Percentiles rank a stretch among this genome's conserved stretches.
Conservation (phyloP, 2,329 filamentous ascomycete species). For the Pseudopyricularia javanii region DNA sequence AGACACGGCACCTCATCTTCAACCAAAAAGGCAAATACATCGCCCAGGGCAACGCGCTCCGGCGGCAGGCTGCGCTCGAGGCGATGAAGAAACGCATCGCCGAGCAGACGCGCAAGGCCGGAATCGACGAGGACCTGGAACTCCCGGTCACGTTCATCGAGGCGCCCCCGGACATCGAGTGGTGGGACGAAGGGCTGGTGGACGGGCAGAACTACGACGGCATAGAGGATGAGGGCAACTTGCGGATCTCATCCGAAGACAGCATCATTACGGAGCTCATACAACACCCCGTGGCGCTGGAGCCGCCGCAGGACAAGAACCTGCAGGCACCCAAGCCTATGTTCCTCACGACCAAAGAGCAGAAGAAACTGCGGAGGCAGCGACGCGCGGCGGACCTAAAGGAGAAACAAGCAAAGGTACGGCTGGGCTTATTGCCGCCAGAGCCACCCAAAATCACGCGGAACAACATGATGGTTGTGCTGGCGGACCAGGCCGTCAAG, state of each 20-base stretch:
- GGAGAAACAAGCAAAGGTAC: constrained; percentile 92
- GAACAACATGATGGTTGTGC: constrained; percentile 91
- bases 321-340: constrained; percentile 72
- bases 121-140: constrained; percentile 82
- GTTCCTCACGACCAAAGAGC: constrained; percentile 83
- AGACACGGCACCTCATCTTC: constrained; percentile 71
- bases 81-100: constrained; percentile 92
- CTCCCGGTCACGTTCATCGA: constrained; percentile 86
- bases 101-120: constrained; percentile 74
- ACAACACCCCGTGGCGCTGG: constrained; percentile 82
- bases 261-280: constrained; percentile 83
- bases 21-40: constrained; percentile 97
- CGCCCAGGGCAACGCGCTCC: constrained; percentile 78
- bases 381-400: constrained; percentile 86
- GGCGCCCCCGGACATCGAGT: constrained; percentile 77
- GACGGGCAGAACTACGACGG: constrained; percentile 62
- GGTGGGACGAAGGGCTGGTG: constrained; percentile 91
- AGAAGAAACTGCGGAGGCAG: constrained; percentile 80
- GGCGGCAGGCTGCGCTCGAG: constrained; percentile 79
- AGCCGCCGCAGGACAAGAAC: constrained; percentile 83
- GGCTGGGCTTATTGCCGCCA: constrained; percentile 77
- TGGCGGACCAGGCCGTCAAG: constrained; percentile 83
- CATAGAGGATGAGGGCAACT: constrained; percentile 48
- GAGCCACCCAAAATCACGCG: constrained; percentile 95
- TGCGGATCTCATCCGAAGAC: constrained; percentile 69